Base-by-base conservation (phyloP, 495 filamentous ascomycete species). In the Glutinoglossum americanum region DNA sequence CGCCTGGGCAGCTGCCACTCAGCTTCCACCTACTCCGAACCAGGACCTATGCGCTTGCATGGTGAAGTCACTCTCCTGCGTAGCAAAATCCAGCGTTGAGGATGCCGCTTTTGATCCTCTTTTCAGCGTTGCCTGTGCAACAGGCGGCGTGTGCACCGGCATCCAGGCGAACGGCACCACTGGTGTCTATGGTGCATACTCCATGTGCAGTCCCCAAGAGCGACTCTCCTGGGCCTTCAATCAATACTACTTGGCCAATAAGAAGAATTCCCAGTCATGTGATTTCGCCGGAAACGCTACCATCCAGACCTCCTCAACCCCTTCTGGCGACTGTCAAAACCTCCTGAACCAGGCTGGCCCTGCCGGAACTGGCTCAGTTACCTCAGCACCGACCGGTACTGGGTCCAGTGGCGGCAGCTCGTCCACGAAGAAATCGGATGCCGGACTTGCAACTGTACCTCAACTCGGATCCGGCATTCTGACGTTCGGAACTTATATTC, bases 151-250 rank as follows among this genome's bases (percentile, higher is more conserved):
- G 58, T 94, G 92, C 71, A 69, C 67, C 7, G 89, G 87, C 44
- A 82, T 97, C 66, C 68, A 68, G 48, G 70, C 74, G 61, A 86
- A 96, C 67, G 76, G 72, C 15, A 79, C 78, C 54, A 78, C 74
- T 23, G 92, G 88, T 54, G 72, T 72, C 25, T 98, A 93, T 67
- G 92, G 92, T 54, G 81, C 86, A 6, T 97, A 89, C 72, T 79
- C 81, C 69, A 93, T 94, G 85, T 98, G 92, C 75, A 76, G 75
- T 62, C 60, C 80, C 61, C 78, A 74, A 60, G 74, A 94, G 68
- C 77, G 92, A 70, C 80, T 97, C 26, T 81, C 80, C 55, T 94
- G 81, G 66, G 84, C 80, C 33, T 74, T 96, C 61, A 82, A 94
- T 72, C 68, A 74, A 58, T 98, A 94, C 75, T 92, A 89, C 57